A percentile compares a stretch with the other conserved stretches of the same genome.
These are phyloP conservation scores for Aurifilum marmelostoma DNA, from an alignment of 2,329 filamentous ascomycete genomes.

Conservation along the genomic window DNA sequence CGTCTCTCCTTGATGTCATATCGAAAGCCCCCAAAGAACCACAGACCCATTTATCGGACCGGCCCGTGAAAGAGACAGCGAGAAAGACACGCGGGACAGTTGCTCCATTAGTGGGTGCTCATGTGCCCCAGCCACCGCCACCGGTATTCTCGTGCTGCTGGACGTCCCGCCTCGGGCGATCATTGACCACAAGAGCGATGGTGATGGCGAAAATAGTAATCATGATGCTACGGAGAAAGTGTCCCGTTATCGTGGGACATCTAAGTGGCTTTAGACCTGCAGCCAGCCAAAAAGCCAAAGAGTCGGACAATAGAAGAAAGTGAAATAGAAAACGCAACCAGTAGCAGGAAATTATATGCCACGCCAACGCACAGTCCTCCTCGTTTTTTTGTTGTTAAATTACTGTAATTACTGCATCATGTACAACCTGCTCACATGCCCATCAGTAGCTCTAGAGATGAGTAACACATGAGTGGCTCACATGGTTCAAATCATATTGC, in stretches of 20 bases:
- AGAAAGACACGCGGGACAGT: neutral
- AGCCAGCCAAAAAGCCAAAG: neutral
- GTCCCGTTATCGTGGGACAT: neutral
- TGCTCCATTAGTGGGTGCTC: neutral
- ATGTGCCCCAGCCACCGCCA: neutral
- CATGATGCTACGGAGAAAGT: neutral
- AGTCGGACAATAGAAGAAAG: neutral
- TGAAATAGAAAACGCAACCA: neutral
- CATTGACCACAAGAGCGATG: neutral
- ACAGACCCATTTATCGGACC: neutral
- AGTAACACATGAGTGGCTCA: slow-evolving; percentile 1
- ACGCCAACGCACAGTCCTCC: neutral
- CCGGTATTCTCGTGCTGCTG: neutral
- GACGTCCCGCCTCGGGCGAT: neutral
- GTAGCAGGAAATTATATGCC: neutral
- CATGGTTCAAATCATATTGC: neutral
- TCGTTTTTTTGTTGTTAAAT: neutral
- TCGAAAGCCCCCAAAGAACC: neutral
- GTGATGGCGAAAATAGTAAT: neutral
- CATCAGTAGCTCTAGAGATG: neutral
- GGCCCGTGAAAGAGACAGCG: neutral
- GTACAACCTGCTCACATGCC: neutral
- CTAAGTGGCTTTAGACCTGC: neutral
- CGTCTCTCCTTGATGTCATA: neutral
- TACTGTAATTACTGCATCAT: neutral